Conservation (phyloP, 73 alveolate species). For the Durusdinium trenchii region DNA sequence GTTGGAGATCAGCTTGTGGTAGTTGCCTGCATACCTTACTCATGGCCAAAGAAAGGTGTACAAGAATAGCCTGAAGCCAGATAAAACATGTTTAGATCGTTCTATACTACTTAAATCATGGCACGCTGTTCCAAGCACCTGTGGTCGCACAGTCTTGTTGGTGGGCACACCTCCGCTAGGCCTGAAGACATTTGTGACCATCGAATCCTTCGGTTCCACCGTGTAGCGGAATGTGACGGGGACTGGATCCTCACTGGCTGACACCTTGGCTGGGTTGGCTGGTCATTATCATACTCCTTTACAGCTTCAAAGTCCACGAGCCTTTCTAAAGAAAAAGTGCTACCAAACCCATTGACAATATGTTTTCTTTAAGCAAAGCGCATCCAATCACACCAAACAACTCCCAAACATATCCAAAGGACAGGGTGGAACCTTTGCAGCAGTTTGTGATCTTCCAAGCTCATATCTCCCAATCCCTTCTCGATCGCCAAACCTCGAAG, state of each 20-base stretch:
- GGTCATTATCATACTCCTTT: neutral
- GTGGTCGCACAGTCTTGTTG: neutral
- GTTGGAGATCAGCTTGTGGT: neutral
- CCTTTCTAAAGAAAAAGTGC: neutral
- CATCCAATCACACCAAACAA: neutral
- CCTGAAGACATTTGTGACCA: neutral
- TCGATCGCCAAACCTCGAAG: neutral
- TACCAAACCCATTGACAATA: neutral
- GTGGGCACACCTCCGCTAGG: neutral
- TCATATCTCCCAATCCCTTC: neutral
- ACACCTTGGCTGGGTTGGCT: neutral
- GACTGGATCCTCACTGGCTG: neutral
- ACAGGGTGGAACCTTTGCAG: neutral
- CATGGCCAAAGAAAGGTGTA: too few species aligned
- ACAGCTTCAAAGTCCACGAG: neutral
- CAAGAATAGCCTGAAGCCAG: too few species aligned
- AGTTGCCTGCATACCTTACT: neutral
- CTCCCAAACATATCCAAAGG: neutral
- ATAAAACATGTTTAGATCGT: too few species aligned
- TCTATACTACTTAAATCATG: too few species aligned
- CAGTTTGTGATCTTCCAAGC: neutral
- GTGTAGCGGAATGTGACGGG: neutral
- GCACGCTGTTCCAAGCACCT: neutral
- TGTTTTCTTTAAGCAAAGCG: neutral
- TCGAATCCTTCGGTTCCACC: neutral